Evolutionary conservation across 768 basidiomycete genomes (phyloP), one percentile per base, ranked within the genome.

Genomic region (Amanita brunnescens): DNA sequence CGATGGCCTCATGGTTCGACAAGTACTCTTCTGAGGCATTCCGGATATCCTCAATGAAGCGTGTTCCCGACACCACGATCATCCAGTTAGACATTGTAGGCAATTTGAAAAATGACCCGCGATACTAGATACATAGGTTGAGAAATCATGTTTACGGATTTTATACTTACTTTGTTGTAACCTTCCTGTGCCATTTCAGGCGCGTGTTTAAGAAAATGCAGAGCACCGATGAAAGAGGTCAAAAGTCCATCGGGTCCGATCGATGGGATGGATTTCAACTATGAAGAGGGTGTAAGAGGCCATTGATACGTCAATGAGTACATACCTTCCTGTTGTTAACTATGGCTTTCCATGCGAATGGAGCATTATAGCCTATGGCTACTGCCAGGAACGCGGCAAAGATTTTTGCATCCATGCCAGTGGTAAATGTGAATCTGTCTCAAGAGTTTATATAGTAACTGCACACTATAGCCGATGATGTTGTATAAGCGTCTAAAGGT

Each of bases 21-120:
- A 78, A 61, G 23, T 67, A 66, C 14, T 74, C 65, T 43, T 77
- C 76, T 5, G 70, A 64, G n/a, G 72, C 71, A 52, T 62, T 71
- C 38, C 72, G 69, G 23, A 80, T 56, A 38, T 78, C 74, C 3
- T 78, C 73, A n/a, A 76, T 62, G 29, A 67, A 62, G 21, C 62
- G 54, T 0, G 63, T 61, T 1, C 74, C 70, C 6, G 69, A 67
- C 23, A 73, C 61, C 6, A 79, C 58, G 18, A 78, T 65, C 12
- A 70, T 52, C 78, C 79, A 80, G 44, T 67, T 62, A 34, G 72
- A 64, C 37, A 74, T 58, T 38, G 64, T 63, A 0, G 77, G 62
- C 5, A 79, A 62, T 59, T 72, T 74, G 62, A 77, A 80, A 5
- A 62, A 52, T 32, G 55, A 51, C 32, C 59, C 57, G 21, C 57